Evolutionary conservation across 306 rosid species (phyloP), one percentile per base, ranked within the genome.

Genomic region (Senna siamea): DNA sequence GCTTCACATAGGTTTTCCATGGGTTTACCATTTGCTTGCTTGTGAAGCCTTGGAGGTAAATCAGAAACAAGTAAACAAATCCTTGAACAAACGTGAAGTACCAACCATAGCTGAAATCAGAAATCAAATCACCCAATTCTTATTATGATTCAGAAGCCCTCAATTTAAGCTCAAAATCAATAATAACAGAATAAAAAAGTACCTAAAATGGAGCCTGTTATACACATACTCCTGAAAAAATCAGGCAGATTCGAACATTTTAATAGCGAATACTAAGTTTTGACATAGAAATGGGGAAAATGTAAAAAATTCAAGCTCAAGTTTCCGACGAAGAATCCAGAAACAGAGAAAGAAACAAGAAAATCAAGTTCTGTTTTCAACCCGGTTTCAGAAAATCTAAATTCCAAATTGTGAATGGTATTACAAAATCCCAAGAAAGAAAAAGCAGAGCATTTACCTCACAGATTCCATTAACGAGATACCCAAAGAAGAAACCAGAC

Each of bases 61-160:
- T 90, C 82, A 95, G 87, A 75, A 82, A 83, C 23, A 95, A 89
- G 79, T 95, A 95, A 55, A 95, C 99, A 83, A 95, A 92, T 18
- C 98, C 98, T 88, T 95, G 99, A 76, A 95, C 51, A 83, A 95
- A 95, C 73, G 99, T 95, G 90, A 95, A 95, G 84, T 95, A 95
- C 99, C 99, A 95, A 26, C 99, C 99, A 88, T 92, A 95, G 87
- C 99, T 95, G 90, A 76, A 85, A 81, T 46, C 84, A 75, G 65
- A 70, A 81, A 70, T 56, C 46, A 66, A 44, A 65, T 50, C 51
- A 78, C 15, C 20, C 38, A 70, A 67, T 18, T n/a, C n/a, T n/a
- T n/a, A n/a, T n/a, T n/a, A n/a, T n/a, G n/a, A n/a, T n/a, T n/a
- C n/a, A n/a, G 14, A 69, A 54, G 20, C 54, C 32, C 47, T 50